Percentiles rank a stretch among this genome's conserved stretches.
Conservation (phyloP, 805 yeast genomes). For the Jamesozyma spencerorum region DNA sequence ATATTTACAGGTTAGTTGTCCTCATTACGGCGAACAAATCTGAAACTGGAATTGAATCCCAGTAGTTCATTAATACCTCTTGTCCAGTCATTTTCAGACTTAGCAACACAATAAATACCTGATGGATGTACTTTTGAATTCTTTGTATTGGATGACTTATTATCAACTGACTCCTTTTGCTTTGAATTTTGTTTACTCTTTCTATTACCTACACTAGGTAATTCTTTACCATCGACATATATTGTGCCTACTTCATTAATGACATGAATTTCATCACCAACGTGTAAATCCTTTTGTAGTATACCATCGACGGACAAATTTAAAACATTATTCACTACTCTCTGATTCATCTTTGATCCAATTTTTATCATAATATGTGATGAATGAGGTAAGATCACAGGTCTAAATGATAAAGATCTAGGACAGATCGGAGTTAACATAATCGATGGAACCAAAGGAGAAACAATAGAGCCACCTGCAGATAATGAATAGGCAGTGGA, state of each 20-base stretch:
- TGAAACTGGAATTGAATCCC: conserved; percentile 82
- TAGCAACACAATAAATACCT: conserved; percentile 85
- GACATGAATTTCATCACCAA: conserved; percentile 75
- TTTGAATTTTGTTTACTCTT: conserved; percentile 6
- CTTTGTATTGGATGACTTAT: conserved; percentile 8
- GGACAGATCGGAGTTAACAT: conserved; percentile 89
- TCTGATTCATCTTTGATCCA: conserved; percentile 37
- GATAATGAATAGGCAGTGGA: conserved; percentile 87
- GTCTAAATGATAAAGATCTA: conserved; percentile 81
- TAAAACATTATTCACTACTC: conserved; percentile 33
- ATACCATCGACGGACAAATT: conserved; percentile 79
- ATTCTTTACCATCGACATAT: conserved; percentile 40
- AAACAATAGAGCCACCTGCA: conserved; percentile 88
- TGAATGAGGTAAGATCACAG: conserved; percentile 69
- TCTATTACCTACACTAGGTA: conserved; percentile 28
- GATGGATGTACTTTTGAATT: conserved; percentile 18
- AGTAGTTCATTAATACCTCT: conserved; percentile 76
- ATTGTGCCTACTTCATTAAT: conserved; percentile 57
- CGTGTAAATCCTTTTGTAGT: conserved; percentile 54
- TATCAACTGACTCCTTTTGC: conserved; percentile 12
- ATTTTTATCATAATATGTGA: conserved; percentile 63
- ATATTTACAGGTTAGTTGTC: conserved; percentile 6
- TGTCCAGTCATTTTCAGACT: conserved; percentile 84
- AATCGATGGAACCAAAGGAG: conserved; percentile 77
- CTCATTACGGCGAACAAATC: conserved; percentile 30